Base-by-base conservation (phyloP, 1,284 basidiomycete genomes). In the Rhodotorula sp. region DNA sequence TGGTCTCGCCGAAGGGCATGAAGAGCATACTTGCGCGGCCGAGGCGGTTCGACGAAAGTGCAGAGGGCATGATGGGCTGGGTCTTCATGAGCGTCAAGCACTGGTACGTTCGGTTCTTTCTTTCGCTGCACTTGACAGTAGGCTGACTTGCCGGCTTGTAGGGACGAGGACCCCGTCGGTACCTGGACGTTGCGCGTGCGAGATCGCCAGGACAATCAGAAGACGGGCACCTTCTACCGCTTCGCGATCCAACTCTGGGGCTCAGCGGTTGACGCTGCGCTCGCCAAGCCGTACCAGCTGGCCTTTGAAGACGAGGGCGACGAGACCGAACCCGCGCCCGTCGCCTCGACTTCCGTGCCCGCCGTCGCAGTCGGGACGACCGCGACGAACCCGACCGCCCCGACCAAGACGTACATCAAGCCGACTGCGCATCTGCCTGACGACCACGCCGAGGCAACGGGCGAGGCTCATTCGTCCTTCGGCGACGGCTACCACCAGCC, bases 71-170 rank as follows among this genome's bases (percentile, higher is more conserved):
- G 80, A 87, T 88, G 34, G 94, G 93, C 0, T 99, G 96, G 96
- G 90, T 87, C 29, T 99, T 99, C 80, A 99, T 98, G 94, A 88
- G 89, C 32, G 87, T 99, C 66, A 99, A 99, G 81, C 96, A 99
- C 80, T 99, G 96, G 96, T 93, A 69, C 78, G 88, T 81, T 19
- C 44, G 44, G 60, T 9, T 10, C 24, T 6, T 44, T 19, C 20
- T 19, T 30, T 1, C 11, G 49, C 29, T 36, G 19, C 34, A 8
- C n/a, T 29, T 10, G 20, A 4, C 15, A 6, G n/a, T 9, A 24
- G 2, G 27, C 53, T 65, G 52, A 67, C 54, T 15, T 32, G 30
- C 30, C 36, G 8, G 0, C n/a, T 1, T 11, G 54, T 75, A 95
- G 92, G 93, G 94, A 90, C 59, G 96, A 99, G 82, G 85, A 90